Conservation (phyloP, 2,329 filamentous ascomycete genomes). For the Stenocarpella maydis region DNA sequence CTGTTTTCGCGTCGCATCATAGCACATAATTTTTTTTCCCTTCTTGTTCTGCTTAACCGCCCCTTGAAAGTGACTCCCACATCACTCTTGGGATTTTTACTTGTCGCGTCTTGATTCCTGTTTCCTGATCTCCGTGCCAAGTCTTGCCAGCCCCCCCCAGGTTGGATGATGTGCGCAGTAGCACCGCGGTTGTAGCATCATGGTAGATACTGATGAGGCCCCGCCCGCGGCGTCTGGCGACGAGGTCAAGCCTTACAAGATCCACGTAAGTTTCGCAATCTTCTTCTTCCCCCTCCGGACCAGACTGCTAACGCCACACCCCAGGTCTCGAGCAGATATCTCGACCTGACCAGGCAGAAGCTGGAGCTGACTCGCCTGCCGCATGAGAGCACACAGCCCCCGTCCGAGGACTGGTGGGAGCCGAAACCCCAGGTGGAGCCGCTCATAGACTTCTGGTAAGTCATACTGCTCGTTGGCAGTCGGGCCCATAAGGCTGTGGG, state of each 20-base stretch:
- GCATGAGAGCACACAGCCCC: conserved; percentile 60
- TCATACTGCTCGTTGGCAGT: conserved; percentile 22
- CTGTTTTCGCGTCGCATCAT: conserved; percentile 8
- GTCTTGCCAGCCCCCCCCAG: not conserved
- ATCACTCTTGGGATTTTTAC: not conserved
- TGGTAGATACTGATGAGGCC: conserved; percentile 42
- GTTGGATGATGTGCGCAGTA: conserved; percentile 13
- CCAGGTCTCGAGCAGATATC: conserved; percentile 72
- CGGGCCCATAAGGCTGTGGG: not conserved
- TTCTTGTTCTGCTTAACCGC: no score
- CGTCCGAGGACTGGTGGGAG: conserved; percentile 62
- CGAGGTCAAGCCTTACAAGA: conserved; percentile 62
- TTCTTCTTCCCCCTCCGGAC: no score
- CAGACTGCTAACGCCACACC: conserved; percentile 40
- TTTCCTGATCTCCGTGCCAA: conserved; percentile 1
- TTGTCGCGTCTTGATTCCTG: not conserved
- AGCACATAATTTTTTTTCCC: not conserved
- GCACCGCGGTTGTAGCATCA: conserved; percentile 28
- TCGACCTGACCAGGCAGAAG: conserved; percentile 73
- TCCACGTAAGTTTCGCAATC: conserved; percentile 64
- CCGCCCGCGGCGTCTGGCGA: conserved; percentile 44
- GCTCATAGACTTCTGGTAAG: conserved; percentile 71
- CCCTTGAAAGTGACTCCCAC: not conserved
- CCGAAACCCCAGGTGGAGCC: conserved; percentile 70
- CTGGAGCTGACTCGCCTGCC: conserved; percentile 72